Percentiles rank a stretch among this genome's conserved stretches.
Evolutionary conservation across 2,329 filamentous ascomycete genomes (phyloP).

Genomic region (Aspergillus sp.): DNA sequence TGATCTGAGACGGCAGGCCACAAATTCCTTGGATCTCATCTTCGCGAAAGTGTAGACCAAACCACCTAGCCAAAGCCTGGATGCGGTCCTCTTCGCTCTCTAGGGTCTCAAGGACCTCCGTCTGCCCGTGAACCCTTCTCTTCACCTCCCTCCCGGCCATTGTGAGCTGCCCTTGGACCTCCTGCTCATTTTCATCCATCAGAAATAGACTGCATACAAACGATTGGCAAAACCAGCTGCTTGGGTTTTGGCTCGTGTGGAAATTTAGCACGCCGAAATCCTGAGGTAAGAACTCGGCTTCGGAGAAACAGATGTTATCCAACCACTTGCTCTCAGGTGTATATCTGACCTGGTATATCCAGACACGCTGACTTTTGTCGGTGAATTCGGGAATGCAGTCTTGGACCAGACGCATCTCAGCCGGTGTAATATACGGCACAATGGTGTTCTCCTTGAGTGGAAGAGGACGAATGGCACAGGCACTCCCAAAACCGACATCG

Average conservation of each 20-base stretch:
- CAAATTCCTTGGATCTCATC: constrained; percentile 46
- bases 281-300: constrained; percentile 53
- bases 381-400: constrained; percentile 41
- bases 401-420: constrained; percentile 48
- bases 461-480: constrained; percentile 52
- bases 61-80: constrained; percentile 43
- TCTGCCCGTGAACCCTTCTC: constrained; percentile 45
- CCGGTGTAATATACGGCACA: constrained; percentile 43
- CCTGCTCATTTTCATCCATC: constrained; percentile 38
- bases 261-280: constrained; percentile 58
- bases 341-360: constrained; percentile 57
- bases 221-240: constrained; percentile 47
- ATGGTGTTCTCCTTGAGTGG: constrained; percentile 40
- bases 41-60: constrained; percentile 45
- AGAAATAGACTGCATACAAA: constrained; percentile 51
- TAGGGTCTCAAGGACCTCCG: constrained; percentile 41
- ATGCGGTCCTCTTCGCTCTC: constrained; percentile 48
- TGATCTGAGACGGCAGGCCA: constrained; percentile 45
- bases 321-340: constrained; percentile 46
- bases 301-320: constrained; percentile 57
- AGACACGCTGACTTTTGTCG: constrained; percentile 42
- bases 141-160: constrained; percentile 47
- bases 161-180: constrained; percentile 47
- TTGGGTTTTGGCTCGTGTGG: constrained; percentile 43
- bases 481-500: constrained; percentile 59